Evolutionary conservation across 257 asterid species (phyloP), one percentile per base, ranked within the genome.

Genomic region (Solanum bulbocastanum): DNA sequence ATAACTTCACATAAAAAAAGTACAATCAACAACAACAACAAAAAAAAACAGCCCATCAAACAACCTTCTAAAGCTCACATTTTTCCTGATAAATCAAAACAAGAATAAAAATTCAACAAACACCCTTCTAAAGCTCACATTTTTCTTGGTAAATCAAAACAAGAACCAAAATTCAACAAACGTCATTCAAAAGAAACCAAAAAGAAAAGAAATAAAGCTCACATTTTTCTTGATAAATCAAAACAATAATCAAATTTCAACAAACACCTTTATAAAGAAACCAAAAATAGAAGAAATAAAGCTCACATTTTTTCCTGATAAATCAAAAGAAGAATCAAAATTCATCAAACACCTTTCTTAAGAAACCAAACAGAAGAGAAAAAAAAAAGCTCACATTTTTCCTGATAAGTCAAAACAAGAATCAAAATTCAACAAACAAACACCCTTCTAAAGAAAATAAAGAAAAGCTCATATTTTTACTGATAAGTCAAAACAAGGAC

Each of bases 1-100:
- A 84, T 75, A 84, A 86, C 90, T 84, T 91, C 85, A 92, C 93
- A 84, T 88, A 86, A 84, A 89, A 90, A 88, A 90, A 89, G 81
- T 88, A 83, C 46, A 88, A 88, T 81, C 11, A 9, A 33, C 37
- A 73, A 18, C 22, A 49, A 49, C 10, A 33, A 72, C 9, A 72
- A 35, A 7, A 9, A 10, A 18, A 72, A 25, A 16, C 27, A 81
- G 68, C 27, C 40, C 66, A 79, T 27, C 40, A 44, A 44, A 79
- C 27, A 44, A 25, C 42, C 68, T 79, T 42, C 84, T 79, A 25
- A 42, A 42, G 65, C 37, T 68, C 74, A 27, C 65, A 75, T 12
- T 39, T 75, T 39, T 12, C 83, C 32, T 6, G 83, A 75, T 75
- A 37, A 75, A 75, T 39, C 58, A 39, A 75, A 75, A 12, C 58